Base-by-base conservation (phyloP, 1,284 basidiomycete species). In the Paramarasmius palmivorus region DNA sequence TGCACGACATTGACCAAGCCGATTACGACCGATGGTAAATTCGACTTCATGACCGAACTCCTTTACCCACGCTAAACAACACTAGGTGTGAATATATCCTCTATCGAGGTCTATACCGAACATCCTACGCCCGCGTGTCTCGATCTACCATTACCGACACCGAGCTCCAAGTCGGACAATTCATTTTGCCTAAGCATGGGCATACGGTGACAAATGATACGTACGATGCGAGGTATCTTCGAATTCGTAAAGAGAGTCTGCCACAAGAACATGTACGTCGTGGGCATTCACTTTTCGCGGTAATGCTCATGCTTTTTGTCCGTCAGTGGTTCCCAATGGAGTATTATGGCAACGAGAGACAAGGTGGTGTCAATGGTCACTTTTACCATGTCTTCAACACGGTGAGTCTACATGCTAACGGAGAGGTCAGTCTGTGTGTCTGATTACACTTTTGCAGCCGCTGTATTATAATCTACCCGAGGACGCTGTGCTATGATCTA, bases 61-160 rank as follows among this genome's bases (percentile, higher is more conserved):
- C n/a, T n/a, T n/a, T n/a, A n/a, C n/a, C n/a, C n/a, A n/a, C n/a
- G n/a, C n/a, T n/a, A n/a, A n/a, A n/a, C n/a, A n/a, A n/a, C n/a
- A 56, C 9, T 53, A 88, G 90, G 89, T 94, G 93, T 71, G 89
- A 95, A 75, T 95, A 95, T 63, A 90, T 95, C 46, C 74, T 92
- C 22, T 95, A 92, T 68, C 81, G 92, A 17, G 89, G 88, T 1
- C 64, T 94, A 26, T 90, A 93, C 73, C 79, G 91, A 22, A 89
- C 91, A 2, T 78, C 83, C n/a, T 90, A 90, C 62, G 86, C 83
- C 3, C 81, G 88, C 25, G 68, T 90, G 42, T 90, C 88, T 6
- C 79, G 86, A 9, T 84, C 86, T 34, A 83, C 80, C 17, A 83
- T 90, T 55, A 90, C 88, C 26, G 87, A 90, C 60, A 91, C 88